Evolutionary conservation across 129 eudicot species (phyloP).

Genomic region (Lactuca sativa): DNA sequence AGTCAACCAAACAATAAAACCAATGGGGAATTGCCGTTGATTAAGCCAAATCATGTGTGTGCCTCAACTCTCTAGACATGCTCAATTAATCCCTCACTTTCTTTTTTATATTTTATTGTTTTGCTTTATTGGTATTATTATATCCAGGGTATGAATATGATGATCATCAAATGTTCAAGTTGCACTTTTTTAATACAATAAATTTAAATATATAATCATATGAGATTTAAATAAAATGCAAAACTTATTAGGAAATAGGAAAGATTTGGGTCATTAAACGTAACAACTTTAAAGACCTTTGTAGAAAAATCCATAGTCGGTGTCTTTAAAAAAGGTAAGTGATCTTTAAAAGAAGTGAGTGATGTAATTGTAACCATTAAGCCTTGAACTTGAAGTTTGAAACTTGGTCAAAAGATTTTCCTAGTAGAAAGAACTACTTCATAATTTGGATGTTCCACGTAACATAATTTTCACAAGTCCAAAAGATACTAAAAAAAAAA

Average conservation of each 20-base stretch:
- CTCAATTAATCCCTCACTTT: not conserved
- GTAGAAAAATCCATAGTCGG: not conserved
- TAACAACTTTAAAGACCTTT: not conserved
- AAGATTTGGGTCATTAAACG: no score
- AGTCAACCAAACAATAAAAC: slow-evolving; percentile 25
- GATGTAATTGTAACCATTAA: not conserved
- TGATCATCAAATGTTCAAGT: not conserved
- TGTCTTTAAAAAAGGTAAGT: no score
- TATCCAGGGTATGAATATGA: not conserved
- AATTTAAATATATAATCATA: no score
- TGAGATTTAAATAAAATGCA: no score
- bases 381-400: not conserved
- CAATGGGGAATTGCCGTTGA: slow-evolving; percentile 16
- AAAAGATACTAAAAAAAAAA: no score
- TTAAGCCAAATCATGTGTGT: slow-evolving; percentile 28
- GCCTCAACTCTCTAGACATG: not conserved
- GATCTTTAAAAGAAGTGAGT: not conserved
- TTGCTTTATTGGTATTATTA: not conserved
- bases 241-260: no score
- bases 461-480: not conserved
- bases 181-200: not conserved
- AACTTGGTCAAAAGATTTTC: no score
- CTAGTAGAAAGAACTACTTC: no score
- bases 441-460: not conserved
- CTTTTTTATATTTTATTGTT: not conserved